Conservation (phyloP, 805 yeast genomes). For the Candida ipomoeae region DNA sequence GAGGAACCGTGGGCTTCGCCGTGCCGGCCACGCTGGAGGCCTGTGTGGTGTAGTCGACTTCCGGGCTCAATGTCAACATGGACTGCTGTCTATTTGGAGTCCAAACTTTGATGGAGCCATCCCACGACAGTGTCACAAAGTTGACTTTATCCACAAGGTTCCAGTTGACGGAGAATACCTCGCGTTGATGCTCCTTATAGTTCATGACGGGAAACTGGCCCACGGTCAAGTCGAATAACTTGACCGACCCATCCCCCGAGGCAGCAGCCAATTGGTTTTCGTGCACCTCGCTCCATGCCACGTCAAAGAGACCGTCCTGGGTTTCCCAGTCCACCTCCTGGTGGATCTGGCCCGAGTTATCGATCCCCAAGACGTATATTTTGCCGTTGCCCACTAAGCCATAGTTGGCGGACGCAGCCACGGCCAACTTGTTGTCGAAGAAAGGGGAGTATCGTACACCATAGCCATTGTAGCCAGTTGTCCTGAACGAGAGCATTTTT, state of each 20-base stretch:
- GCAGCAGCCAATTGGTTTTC: constrained; percentile 82
- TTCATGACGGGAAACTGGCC: constrained; percentile 67
- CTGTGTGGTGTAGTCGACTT: constrained; percentile 25
- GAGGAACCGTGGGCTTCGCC: constrained; percentile 29
- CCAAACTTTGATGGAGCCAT: constrained; percentile 82
- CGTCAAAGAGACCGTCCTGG: constrained; percentile 86
- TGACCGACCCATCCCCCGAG: constrained; percentile 86
- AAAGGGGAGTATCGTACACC: constrained; percentile 88
- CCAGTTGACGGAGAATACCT: constrained; percentile 74
- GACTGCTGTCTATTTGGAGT: constrained; percentile 56
- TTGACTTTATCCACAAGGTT: constrained; percentile 60
- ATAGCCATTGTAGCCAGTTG: constrained; percentile 82
- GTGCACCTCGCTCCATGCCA: constrained; percentile 86
- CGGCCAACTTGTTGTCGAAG: constrained; percentile 83
- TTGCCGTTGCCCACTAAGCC: constrained; percentile 95
- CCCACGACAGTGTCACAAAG: constrained; percentile 87
- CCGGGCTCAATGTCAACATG: constrained; percentile 48
- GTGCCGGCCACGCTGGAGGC: constrained; percentile 22
- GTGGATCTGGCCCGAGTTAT: constrained; percentile 56
- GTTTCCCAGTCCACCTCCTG: constrained; percentile 69
- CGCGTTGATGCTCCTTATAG: constrained; percentile 73
- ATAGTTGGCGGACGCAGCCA: constrained; percentile 86
- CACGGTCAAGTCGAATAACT: constrained; percentile 71
- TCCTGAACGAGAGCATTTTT: constrained; percentile 65
- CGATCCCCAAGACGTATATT: constrained; percentile 64